Base-by-base conservation (phyloP, 768 basidiomycete genomes). In the Pleurotus eryngii region DNA sequence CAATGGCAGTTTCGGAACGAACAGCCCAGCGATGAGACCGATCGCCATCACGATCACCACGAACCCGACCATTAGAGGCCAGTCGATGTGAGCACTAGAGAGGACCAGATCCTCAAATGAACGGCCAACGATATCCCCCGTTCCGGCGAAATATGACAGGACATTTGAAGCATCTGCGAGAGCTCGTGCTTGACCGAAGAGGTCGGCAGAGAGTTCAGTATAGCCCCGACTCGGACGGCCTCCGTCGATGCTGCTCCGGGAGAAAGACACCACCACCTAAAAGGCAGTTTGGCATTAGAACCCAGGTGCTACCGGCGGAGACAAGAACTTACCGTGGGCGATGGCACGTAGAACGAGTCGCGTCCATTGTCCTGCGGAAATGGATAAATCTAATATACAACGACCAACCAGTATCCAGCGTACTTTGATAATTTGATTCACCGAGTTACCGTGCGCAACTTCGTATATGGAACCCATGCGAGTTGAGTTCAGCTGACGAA, bases 121-220 rank as follows among this genome's bases (percentile, higher is more conserved):
- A n/a, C 72, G 68, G 12, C 75, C 75, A 14, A 76, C 64, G 12
- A 67, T 62, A 12, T 67, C 60, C 1, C 70, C 73, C 5, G 73
- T 69, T 5, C 78, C 78, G 4, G 65, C 68, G 17, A 80, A 70
- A 62, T 78, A 78, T 1, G 76, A 74, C 1, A 79, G 69, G 14
- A 77, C 63, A 56, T 75, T 74, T 45, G 65, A 67, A 0, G 77
- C 74, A 53, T 76, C 77, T 2, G 74, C 70, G n/a, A 70, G 48
- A 6, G 68, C 75, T 0, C 72, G 72, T 20, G 70, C 66, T 48
- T 68, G 63, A 2, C 68, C 72, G 49, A 76, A 76, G 17, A 59
- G 60, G 0, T 60, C 56, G 22, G 68, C 57, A 3, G 72, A 74
- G 6, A 80, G 64, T 27, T 71, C 65, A 0, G 73, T 76, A 57